Percentiles rank a stretch among this genome's conserved stretches.
phyloP scores from a whole-genome alignment of 1,284 basidiomycete species.

The Lentinula novae-zelandiae region DNA sequence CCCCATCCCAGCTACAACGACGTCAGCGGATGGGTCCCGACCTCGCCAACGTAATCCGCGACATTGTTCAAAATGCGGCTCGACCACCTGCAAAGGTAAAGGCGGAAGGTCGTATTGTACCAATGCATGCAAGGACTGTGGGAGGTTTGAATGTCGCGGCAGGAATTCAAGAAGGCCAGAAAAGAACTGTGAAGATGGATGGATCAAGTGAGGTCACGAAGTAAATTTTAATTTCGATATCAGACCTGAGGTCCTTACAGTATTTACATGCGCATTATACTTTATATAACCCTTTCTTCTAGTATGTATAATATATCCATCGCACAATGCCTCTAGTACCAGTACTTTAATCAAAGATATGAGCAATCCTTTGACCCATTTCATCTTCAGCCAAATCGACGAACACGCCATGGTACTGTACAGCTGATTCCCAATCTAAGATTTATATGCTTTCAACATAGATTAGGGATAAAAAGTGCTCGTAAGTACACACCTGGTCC shows the following conservation, averaged over 20 bases:
- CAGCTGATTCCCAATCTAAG: background rate
- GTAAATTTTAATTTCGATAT: background rate
- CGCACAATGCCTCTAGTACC: background rate
- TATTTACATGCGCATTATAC: background rate
- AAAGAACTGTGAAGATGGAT: constrained; percentile 63
- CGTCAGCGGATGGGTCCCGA: background rate
- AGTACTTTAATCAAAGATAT: background rate
- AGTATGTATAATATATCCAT: background rate
- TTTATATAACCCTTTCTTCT: background rate
- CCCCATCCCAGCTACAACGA: background rate
- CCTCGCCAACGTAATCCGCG: constrained; percentile 32
- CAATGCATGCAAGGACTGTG: constrained; percentile 72
- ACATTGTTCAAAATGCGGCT: constrained; percentile 70
- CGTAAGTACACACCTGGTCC: background rate
- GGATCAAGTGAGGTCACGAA: constrained; percentile 26
- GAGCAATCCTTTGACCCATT: background rate
- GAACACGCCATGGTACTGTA: background rate
- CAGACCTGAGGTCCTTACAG: no score
- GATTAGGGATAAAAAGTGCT: background rate
- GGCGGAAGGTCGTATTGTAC: constrained; percentile 65
- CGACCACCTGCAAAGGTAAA: constrained; percentile 73
- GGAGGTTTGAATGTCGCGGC: constrained; percentile 66
- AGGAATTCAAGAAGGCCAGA: constrained; percentile 71
- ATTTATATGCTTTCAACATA: no score
- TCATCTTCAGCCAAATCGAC: background rate